Percentiles rank a stretch among this genome's conserved stretches.
Conservation (phyloP, 768 basidiomycete species). For the Tricholoma matsutake region DNA sequence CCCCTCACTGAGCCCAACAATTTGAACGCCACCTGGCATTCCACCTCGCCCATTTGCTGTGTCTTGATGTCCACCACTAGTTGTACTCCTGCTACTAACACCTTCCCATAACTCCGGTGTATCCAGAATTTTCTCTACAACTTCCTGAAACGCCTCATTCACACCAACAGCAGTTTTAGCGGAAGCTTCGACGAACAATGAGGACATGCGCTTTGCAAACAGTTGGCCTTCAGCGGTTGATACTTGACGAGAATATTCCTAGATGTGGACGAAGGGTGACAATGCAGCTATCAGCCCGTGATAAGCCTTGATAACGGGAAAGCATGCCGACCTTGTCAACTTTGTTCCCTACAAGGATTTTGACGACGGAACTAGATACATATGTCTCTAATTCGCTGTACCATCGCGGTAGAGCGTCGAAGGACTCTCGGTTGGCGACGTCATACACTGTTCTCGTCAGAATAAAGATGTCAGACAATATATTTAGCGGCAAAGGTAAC, state of each 20-base stretch:
- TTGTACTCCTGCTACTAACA: slow-evolving; percentile 16
- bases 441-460: slow-evolving; percentile 74
- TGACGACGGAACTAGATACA: slow-evolving; percentile 79
- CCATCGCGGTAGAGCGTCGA: slow-evolving; percentile 94
- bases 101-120: slow-evolving; percentile 78
- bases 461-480: background rate
- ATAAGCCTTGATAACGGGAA: background rate
- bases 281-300: background rate
- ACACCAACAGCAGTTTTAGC: slow-evolving; percentile 91
- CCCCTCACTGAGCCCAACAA: slow-evolving; percentile 35
- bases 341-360: slow-evolving; percentile 95
- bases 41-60: slow-evolving; percentile 43
- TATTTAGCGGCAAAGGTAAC: background rate
- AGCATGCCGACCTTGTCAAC: slow-evolving; percentile 69
- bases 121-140: slow-evolving; percentile 80
- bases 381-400: slow-evolving; percentile 92
- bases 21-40: slow-evolving; percentile 49
- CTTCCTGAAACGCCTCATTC: slow-evolving; percentile 63
- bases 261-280: background rate
- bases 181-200: slow-evolving; percentile 87
- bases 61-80: slow-evolving; percentile 18
- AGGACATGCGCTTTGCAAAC: slow-evolving; percentile 80
- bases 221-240: slow-evolving; percentile 69
- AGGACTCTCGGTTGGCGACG: slow-evolving; percentile 88
- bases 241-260: slow-evolving; percentile 93